Conservation (phyloP, 2,329 filamentous ascomycete genomes). For the Trichophyton simii region DNA sequence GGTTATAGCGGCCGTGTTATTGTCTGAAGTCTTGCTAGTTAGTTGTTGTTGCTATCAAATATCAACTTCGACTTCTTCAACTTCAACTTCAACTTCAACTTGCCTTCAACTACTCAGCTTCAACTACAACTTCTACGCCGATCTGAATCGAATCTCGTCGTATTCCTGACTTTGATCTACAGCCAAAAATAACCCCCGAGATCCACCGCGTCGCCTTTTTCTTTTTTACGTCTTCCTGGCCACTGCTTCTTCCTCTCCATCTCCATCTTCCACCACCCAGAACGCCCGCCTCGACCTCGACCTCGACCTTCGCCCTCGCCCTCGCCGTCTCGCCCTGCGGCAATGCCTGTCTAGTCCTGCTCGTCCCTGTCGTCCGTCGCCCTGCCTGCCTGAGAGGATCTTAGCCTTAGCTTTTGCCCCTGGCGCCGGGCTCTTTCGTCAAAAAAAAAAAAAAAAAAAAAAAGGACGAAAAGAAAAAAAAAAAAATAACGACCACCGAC, state of each 20-base stretch:
- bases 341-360: not conserved
- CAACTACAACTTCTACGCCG: no score
- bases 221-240: not conserved
- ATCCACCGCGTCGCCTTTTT: slow-evolving; percentile 1
- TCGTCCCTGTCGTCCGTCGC: not conserved
- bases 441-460: not conserved
- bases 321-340: not conserved
- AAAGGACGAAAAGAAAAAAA: not conserved
- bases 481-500: not conserved
- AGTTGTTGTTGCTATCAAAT: not conserved
- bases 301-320: not conserved
- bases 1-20: not conserved
- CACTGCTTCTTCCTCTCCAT: not conserved
- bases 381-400: not conserved
- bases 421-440: not conserved
- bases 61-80: no score
- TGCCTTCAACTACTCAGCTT: no score
- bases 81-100: no score
- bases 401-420: not conserved
- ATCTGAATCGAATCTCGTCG: not conserved
- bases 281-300: not conserved
- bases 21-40: not conserved
- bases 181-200: slow-evolving; percentile 1
- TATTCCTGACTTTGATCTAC: not conserved
- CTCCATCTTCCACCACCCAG: not conserved